Percentiles rank a stretch among this genome's conserved stretches.
These are phyloP conservation scores for Tetrapisispora phaffii DNA, from an alignment of 805 yeast species.

Conservation along the genomic window DNA sequence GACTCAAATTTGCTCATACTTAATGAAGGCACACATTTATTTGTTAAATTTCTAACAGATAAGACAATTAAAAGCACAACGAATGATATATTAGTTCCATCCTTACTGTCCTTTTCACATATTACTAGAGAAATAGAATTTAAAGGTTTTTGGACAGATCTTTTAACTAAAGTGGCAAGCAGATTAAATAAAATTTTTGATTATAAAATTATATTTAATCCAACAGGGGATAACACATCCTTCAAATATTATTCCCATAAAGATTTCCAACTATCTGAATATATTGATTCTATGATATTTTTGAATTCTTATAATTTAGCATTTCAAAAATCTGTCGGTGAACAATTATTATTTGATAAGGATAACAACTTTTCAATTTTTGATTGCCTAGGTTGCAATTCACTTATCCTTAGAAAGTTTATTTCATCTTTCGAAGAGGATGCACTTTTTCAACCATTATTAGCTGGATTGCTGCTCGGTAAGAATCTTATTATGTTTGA, in stretches of 20 bases:
- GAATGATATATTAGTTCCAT: neutral
- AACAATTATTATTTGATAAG: constrained; percentile 51
- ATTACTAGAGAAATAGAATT: neutral
- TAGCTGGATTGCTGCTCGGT: neutral
- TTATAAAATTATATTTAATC: neutral
- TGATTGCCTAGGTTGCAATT: neutral
- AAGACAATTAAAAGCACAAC: neutral
- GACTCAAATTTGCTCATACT: neutral
- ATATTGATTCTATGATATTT: neutral
- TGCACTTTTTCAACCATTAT: neutral
- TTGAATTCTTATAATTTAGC: constrained; percentile 47
- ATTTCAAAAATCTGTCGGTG: constrained; percentile 52
- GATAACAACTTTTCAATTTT: constrained; percentile 42
- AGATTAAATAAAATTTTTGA: neutral
- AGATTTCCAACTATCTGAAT: neutral
- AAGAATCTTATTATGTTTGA: constrained; percentile 25
- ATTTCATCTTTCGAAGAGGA: constrained; percentile 24
- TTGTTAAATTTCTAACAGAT: neutral
- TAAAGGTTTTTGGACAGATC: neutral
- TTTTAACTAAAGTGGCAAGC: neutral
- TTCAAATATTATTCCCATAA: neutral
- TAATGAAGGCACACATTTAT: neutral
- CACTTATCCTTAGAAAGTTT: constrained; percentile 24
- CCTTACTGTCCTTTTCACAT: neutral
- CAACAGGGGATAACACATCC: neutral